These are phyloP conservation scores for Aspergillus phoenicis DNA, from an alignment of 2,329 filamentous ascomycete species.

Conservation along the genomic window DNA sequence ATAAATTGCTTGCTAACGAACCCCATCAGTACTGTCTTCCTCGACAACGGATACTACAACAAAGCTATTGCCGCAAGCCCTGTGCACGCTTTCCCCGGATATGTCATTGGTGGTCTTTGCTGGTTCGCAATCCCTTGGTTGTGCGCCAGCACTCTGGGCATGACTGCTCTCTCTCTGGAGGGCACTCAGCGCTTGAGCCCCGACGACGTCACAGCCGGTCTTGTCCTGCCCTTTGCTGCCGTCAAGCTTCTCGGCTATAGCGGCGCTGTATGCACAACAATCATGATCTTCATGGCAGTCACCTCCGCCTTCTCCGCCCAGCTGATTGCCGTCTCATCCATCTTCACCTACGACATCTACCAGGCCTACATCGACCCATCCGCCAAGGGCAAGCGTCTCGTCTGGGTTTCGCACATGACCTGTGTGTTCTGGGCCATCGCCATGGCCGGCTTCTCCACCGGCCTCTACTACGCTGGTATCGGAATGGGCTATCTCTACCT, in stretches of 20 bases:
- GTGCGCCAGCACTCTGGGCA: conserved; percentile 83
- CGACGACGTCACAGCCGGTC: conserved; percentile 75
- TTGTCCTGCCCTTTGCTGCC: conserved; percentile 83
- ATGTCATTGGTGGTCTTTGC: conserved; percentile 79
- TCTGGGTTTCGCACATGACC: conserved; percentile 75
- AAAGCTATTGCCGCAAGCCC: conserved; percentile 89
- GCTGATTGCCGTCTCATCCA: conserved; percentile 83
- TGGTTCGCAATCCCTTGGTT: conserved; percentile 96
- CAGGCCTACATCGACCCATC: conserved; percentile 80
- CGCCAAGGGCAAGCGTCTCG: conserved; percentile 74
- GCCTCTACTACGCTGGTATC: conserved; percentile 72
- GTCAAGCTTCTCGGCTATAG: conserved; percentile 80
- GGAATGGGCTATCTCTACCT: conserved; percentile 88
- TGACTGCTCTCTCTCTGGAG: conserved; percentile 79
- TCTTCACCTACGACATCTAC: conserved; percentile 87
- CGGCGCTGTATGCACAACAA: conserved; percentile 74
- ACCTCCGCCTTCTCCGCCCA: conserved; percentile 82
- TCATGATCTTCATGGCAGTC: conserved; percentile 89
- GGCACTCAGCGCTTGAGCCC: conserved; percentile 71
- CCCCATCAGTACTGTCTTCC: conserved; percentile 67
- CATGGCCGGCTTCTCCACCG: conserved; percentile 78
- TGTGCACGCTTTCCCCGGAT: conserved; percentile 82
- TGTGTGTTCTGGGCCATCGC: conserved; percentile 74
- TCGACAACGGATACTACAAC: conserved; percentile 87
- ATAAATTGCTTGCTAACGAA: conserved; percentile 8